Conservation (phyloP, 2,329 filamentous ascomycete genomes). For the Colletotrichum sp. region DNA sequence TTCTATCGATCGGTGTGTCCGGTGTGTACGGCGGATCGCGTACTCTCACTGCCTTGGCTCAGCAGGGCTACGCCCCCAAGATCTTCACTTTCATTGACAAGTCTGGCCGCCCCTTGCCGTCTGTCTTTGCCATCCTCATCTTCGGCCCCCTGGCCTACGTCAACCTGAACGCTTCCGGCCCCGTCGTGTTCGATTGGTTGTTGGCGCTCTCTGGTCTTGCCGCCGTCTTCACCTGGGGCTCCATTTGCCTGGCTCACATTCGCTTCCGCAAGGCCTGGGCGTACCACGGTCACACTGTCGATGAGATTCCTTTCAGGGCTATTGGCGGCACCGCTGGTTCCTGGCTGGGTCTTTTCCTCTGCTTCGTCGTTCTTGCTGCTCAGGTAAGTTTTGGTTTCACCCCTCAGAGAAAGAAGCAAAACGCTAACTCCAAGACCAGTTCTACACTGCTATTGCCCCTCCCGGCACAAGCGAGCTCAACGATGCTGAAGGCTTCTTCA, state of each 20-base stretch:
- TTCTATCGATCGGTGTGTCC: constrained; percentile 60
- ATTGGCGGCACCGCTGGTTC: constrained; percentile 66
- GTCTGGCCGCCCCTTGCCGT: constrained; percentile 54
- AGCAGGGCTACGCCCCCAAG: constrained; percentile 59
- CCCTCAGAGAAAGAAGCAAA: background rate
- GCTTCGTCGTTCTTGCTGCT: constrained; percentile 57
- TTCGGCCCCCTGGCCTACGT: constrained; percentile 55
- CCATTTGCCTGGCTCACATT: constrained; percentile 69
- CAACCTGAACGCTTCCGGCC: constrained; percentile 48
- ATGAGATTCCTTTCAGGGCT: constrained; percentile 70
- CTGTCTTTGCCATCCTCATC: constrained; percentile 47
- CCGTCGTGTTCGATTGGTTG: constrained; percentile 66
- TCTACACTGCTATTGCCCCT: constrained; percentile 55
- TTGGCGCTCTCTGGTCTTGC: constrained; percentile 67
- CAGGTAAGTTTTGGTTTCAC: background rate
- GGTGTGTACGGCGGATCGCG: constrained; percentile 60
- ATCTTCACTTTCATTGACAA: constrained; percentile 59
- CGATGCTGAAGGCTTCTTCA: constrained; percentile 57
- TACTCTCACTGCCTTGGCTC: constrained; percentile 59
- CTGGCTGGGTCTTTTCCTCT: constrained; percentile 64
- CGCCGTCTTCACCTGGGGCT: constrained; percentile 69
- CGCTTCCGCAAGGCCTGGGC: constrained; percentile 69
- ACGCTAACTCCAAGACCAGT: constrained; percentile 31
- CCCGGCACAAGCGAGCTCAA: constrained; percentile 32
- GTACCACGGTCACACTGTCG: constrained; percentile 60